Base-by-base conservation (phyloP, 305 asterid species). In the Fraxinus sp. region DNA sequence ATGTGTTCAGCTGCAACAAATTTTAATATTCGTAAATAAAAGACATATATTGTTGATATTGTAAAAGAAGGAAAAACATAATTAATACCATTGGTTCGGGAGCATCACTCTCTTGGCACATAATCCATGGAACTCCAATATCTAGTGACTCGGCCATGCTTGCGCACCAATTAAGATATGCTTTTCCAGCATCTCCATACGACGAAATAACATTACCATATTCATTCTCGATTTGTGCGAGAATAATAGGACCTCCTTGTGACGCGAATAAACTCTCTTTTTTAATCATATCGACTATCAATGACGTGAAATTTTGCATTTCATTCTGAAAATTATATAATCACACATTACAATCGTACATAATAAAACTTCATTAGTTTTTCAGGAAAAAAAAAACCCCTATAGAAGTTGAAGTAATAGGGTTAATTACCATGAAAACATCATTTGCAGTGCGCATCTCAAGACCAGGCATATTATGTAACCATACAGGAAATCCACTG, bases 211-310 rank as follows among this genome's bases (percentile, higher is more conserved):
- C 85, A 75, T 92, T 90, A 5, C 97, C 98, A 46, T 93, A 94
- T 73, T 94, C 97, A 52, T 94, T 94, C 84, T 94, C 98, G 16
- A 92, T 92, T 91, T 94, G 77, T 28, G 97, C 92, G 7, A 94
- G 86, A 39, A 94, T 92, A 41, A 94, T 90, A 0, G 98, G 97
- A 8, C 98, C 98, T 75, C 97, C 97, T 90, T 93, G 98, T 3
- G 95, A 92, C 2, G 97, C 97, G 84, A 94, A 93, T 6, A 93
- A 88, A 14, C 86, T 92, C 82, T 93, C 97, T 44, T 89, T 30
- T 41, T 94, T 91, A n/a, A 90, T 78, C 97, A 89, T 93, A 20
- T 93, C 89, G 10, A 93, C 95, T 7, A 94, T 94, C 26, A 89
- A 72, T 1, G 88, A 80, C 0, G 95, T 93, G 74, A 94, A 94